Conservation (phyloP, 1,284 basidiomycete species). For the Gomphus bonarii region DNA sequence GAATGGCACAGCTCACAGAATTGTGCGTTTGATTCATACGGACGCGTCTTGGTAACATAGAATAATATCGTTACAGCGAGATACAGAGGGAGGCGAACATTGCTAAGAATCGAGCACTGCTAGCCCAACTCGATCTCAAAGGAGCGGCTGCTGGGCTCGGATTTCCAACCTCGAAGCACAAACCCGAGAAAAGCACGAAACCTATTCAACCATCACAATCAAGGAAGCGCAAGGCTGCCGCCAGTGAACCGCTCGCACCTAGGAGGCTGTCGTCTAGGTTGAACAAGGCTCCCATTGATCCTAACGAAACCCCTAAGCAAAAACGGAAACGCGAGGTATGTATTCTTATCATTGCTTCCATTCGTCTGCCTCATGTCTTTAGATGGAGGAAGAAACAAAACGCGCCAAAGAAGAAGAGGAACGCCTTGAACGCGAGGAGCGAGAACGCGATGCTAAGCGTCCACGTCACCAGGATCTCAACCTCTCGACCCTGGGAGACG, state of each 20-base stretch:
- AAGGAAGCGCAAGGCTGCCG: slow-evolving; percentile 35
- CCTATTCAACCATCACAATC: slow-evolving; percentile 49
- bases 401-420: slow-evolving; percentile 46
- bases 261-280: slow-evolving; percentile 57
- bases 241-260: slow-evolving; percentile 28
- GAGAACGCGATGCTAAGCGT: slow-evolving; percentile 45
- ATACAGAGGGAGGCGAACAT: slow-evolving; percentile 54
- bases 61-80: neutral
- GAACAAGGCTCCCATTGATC: slow-evolving; percentile 31
- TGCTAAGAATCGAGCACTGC: slow-evolving; percentile 60
- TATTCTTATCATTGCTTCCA: neutral
- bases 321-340: slow-evolving; percentile 55
- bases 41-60: neutral
- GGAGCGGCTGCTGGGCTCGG: slow-evolving; percentile 43
- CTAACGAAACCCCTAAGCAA: slow-evolving; percentile 53
- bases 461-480: slow-evolving; percentile 60
- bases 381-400: slow-evolving; percentile 38
- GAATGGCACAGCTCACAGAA: neutral
- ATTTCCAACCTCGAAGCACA: slow-evolving; percentile 22
- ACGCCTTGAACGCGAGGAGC: slow-evolving; percentile 48
- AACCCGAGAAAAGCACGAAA: slow-evolving; percentile 39
- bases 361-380: neutral
- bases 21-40: neutral
- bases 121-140: slow-evolving; percentile 58
- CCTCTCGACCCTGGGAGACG: slow-evolving; percentile 33